Evolutionary conservation across 345 rosid genomes (phyloP).

Genomic region (Fremontodendron californicum): DNA sequence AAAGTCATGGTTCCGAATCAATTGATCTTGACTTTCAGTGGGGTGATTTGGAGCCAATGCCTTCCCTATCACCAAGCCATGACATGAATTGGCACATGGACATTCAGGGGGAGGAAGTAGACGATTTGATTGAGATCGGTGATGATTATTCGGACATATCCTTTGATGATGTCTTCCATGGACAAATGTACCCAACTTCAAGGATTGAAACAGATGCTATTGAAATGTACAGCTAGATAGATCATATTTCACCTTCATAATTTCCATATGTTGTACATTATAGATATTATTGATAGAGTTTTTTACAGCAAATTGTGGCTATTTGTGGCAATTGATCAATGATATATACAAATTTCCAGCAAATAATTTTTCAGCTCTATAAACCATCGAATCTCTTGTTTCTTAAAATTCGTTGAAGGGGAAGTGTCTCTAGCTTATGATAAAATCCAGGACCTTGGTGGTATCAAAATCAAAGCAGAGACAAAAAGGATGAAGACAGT

Average conservation of each 20-base stretch:
- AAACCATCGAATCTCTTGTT: no score
- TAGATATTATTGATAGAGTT: background rate
- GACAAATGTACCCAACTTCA: background rate
- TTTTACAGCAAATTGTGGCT: background rate
- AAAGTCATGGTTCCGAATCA: background rate
- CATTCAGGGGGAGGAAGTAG: background rate
- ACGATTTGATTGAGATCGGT: background rate
- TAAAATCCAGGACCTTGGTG: background rate
- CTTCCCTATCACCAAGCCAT: background rate
- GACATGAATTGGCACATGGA: background rate
- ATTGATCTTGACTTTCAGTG: constrained; percentile 21
- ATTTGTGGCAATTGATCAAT: background rate
- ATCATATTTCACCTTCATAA: background rate
- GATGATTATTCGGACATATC: background rate
- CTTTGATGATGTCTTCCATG: background rate
- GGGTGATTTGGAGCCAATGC: constrained; percentile 7
- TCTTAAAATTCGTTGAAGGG: no score
- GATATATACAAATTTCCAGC: no score
- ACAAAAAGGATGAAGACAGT: no score
- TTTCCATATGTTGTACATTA: background rate
- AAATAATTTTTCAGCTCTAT: background rate
- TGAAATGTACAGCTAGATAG: background rate
- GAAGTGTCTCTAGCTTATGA: no score
- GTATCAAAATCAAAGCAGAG: no score
- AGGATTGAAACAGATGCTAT: background rate